Evolutionary conservation across 1,284 basidiomycete species (phyloP).

Genomic region (Vanrija pseudolonga): DNA sequence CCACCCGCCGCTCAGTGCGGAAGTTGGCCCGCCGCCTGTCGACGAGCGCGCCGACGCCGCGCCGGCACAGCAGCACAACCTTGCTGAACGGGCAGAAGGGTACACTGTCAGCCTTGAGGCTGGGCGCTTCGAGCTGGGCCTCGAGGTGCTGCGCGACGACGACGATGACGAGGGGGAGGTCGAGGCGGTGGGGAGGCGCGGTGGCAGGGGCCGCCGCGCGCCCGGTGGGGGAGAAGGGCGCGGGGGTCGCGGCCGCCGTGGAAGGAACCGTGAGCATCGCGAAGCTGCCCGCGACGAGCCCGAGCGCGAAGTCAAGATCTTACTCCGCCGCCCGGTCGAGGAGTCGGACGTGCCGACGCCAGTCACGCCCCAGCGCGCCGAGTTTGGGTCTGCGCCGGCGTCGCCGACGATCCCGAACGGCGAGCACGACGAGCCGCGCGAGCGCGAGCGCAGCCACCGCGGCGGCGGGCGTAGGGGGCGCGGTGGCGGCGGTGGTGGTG

Average conservation of each 20-base stretch:
- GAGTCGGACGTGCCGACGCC: background rate
- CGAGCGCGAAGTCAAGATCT: constrained; percentile 36
- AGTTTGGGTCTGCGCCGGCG: background rate
- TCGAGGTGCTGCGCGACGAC: constrained; percentile 43
- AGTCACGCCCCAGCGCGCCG: background rate
- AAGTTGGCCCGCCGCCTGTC: constrained; percentile 26
- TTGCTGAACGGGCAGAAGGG: constrained; percentile 38
- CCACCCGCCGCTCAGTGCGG: constrained; percentile 39
- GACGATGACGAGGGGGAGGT: constrained; percentile 31
- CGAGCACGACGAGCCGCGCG: background rate
- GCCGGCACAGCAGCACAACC: constrained; percentile 8
- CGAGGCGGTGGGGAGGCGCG: constrained; percentile 3
- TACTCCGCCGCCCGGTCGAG: constrained; percentile 32
- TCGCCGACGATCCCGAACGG: background rate
- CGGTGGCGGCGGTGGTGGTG: constrained; percentile 7
- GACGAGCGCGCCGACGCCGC: constrained; percentile 14
- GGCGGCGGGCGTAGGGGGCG: background rate
- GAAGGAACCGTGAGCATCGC: constrained; percentile 1
- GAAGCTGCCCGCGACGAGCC: constrained; percentile 11
- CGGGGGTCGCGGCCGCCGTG: constrained; percentile 4
- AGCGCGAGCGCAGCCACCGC: constrained; percentile 3
- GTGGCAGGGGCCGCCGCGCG: constrained; percentile 2
- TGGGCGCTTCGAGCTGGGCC: constrained; percentile 36
- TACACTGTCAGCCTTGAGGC: constrained; percentile 41
- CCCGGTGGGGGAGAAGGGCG: constrained; percentile 8